Evolutionary conservation across 805 yeast species (phyloP).

Genomic region (Barnettozyma vustinii): DNA sequence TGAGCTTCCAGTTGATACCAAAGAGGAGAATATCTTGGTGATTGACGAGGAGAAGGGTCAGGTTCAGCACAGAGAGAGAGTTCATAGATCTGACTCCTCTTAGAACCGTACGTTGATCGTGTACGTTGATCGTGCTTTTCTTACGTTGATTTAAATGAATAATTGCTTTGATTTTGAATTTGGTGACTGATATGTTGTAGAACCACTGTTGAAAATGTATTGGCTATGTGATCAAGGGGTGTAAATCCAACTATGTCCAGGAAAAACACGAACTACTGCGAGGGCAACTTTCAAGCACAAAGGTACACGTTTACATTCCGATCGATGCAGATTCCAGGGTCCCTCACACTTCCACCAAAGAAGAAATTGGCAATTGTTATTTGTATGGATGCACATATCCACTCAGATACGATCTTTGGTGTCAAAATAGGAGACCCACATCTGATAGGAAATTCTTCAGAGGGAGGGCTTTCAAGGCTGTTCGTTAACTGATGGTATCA

Average conservation of each 20-base stretch:
- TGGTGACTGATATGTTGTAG: background rate
- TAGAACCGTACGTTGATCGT: background rate
- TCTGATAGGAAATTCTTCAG: slow-evolving; percentile 41
- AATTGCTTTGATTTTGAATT: background rate
- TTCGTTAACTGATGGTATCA: slow-evolving; percentile 34
- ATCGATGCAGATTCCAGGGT: too few species aligned
- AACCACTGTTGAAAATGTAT: background rate
- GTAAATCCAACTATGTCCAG: background rate
- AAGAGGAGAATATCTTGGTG: background rate
- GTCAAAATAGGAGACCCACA: slow-evolving; percentile 39
- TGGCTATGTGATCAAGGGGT: too few species aligned
- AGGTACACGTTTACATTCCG: too few species aligned
- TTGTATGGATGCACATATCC: slow-evolving; percentile 22
- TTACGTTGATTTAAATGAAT: background rate
- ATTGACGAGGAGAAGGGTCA: slow-evolving; percentile 8
- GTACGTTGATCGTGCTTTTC: background rate
- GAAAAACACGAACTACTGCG: background rate
- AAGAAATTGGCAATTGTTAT: slow-evolving; percentile 32
- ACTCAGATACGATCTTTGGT: slow-evolving; percentile 2
- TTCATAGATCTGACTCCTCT: background rate
- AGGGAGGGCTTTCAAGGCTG: slow-evolving; percentile 35
- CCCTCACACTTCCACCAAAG: slow-evolving; percentile 1
- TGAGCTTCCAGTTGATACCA: slow-evolving; percentile 12
- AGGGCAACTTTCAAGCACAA: background rate
- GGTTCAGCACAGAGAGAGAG: slow-evolving; percentile 5